Conservation (phyloP, 225 moss, liverwort and hornwort genomes). For the Asterella californica region DNA sequence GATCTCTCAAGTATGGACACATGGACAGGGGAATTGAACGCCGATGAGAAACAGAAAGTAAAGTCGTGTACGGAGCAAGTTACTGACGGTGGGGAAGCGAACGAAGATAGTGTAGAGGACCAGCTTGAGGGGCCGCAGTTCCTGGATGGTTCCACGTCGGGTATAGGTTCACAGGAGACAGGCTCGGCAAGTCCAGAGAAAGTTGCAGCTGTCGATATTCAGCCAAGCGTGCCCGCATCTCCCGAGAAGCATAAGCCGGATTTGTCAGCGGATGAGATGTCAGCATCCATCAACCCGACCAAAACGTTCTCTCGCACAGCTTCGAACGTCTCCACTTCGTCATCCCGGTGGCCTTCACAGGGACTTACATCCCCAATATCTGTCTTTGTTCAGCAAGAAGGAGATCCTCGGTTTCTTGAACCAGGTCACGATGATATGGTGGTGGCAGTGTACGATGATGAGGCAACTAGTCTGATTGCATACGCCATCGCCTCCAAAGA, state of each 20-base stretch:
- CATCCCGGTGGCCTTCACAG: slow-evolving; percentile 22
- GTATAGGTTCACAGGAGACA: slow-evolving; percentile 10
- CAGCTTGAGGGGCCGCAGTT: not conserved
- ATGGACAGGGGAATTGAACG: slow-evolving; percentile 50
- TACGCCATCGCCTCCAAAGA: slow-evolving; percentile 75
- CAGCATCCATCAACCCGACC: slow-evolving; percentile 41
- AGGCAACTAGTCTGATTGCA: slow-evolving; percentile 85
- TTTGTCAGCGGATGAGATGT: slow-evolving; percentile 37
- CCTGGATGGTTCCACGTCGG: slow-evolving; percentile 2
- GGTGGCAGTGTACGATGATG: slow-evolving; percentile 77
- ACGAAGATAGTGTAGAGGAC: slow-evolving; percentile 24
- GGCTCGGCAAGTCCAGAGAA: slow-evolving; percentile 13
- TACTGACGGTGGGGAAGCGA: slow-evolving; percentile 29
- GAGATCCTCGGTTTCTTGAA: slow-evolving; percentile 60
- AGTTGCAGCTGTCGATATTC: slow-evolving; percentile 21
- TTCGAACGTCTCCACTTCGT: slow-evolving; percentile 52
- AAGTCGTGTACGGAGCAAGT: slow-evolving; percentile 23
- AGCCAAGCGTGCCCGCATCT: slow-evolving; percentile 34
- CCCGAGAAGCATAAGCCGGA: slow-evolving; percentile 42
- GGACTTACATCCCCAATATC: slow-evolving; percentile 30
- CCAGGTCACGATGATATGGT: slow-evolving; percentile 60
- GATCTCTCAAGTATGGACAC: slow-evolving; percentile 62
- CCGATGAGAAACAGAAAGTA: slow-evolving; percentile 31
- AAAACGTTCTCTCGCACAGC: slow-evolving; percentile 52
- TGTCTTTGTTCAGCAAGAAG: slow-evolving; percentile 62